phyloP scores from a whole-genome alignment of 2,329 filamentous ascomycete genomes.

The Ophioceras dolichostomum region DNA sequence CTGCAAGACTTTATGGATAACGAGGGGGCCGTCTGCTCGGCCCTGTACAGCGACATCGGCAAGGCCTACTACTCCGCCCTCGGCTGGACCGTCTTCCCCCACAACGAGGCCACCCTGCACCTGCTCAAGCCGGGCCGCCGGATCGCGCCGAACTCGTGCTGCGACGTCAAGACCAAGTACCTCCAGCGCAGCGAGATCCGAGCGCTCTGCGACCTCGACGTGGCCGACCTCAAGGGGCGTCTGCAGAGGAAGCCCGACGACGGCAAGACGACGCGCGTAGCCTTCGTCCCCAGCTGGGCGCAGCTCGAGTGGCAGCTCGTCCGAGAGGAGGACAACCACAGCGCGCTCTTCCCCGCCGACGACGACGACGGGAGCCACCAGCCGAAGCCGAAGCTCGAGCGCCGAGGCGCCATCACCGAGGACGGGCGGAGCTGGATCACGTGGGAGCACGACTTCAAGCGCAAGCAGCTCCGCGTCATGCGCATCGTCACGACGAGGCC shows the following conservation, averaged over 20 bases:
- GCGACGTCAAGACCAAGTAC: conserved; percentile 8
- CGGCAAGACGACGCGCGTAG: conserved; percentile 17
- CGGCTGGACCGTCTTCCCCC: conserved; percentile 20
- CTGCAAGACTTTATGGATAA: conserved; percentile 20
- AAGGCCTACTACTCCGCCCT: conserved; percentile 19
- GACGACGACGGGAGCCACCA: too few relatives aligned
- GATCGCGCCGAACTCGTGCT: conserved; percentile 1
- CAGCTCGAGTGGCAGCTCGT: conserved; percentile 20
- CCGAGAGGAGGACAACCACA: conserved; percentile 15
- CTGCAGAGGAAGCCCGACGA: conserved; percentile 11
- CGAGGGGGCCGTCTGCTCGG: conserved; percentile 17
- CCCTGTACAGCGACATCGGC: conserved; percentile 21
- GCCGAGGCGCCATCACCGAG: conserved; percentile 13
- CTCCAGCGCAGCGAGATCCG: conserved; percentile 12
- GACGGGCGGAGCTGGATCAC: conserved; percentile 16
- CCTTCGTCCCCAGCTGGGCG: conserved; percentile 17
- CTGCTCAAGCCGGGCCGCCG: conserved; percentile 7
- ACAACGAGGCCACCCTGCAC: conserved; percentile 18
- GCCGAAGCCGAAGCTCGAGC: conserved; percentile 5
- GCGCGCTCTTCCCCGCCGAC: conserved; percentile 10
- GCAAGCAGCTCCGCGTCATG: conserved; percentile 16
- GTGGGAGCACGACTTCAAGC: conserved; percentile 23
- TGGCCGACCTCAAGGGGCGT: conserved; percentile 12
- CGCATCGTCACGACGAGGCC: conserved; percentile 11
- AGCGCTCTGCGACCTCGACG: conserved; percentile 14